phyloP scores from a whole-genome alignment of 2,329 filamentous ascomycete species.

The Dothistroma septosporum region DNA sequence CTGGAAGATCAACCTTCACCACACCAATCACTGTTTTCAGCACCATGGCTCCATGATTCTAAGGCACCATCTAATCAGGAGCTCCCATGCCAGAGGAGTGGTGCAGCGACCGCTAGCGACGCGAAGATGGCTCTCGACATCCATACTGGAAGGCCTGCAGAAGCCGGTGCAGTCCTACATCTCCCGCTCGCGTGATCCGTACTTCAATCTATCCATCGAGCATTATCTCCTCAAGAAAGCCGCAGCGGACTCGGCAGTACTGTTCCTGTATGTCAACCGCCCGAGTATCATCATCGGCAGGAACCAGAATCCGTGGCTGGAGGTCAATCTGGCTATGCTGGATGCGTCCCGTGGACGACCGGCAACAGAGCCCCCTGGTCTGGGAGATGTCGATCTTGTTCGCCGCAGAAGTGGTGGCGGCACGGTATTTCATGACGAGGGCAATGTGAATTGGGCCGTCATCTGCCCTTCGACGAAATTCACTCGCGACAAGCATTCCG shows the following conservation, averaged over 20 bases:
- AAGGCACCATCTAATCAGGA: slow-evolving; percentile 23
- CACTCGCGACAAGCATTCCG: slow-evolving; percentile 79
- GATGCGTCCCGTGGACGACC: slow-evolving; percentile 36
- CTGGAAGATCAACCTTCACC: slow-evolving; percentile 3
- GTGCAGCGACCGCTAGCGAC: slow-evolving; percentile 9
- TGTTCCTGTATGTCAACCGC: slow-evolving; percentile 84
- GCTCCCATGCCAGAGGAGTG: slow-evolving; percentile 13
- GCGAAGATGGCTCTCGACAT: slow-evolving; percentile 26
- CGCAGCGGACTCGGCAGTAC: slow-evolving; percentile 65
- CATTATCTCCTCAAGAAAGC: slow-evolving; percentile 78
- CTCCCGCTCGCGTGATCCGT: slow-evolving; percentile 63
- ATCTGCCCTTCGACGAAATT: slow-evolving; percentile 75
- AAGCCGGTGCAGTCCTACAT: slow-evolving; percentile 44
- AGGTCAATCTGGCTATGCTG: slow-evolving; percentile 70
- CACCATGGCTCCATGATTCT: slow-evolving; percentile 30
- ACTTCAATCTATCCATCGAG: slow-evolving; percentile 89
- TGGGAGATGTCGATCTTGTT: slow-evolving; percentile 59
- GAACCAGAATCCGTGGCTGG: slow-evolving; percentile 97
- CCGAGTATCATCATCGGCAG: slow-evolving; percentile 88
- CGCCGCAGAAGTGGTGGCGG: slow-evolving; percentile 84
- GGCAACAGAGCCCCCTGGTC: slow-evolving; percentile 36
- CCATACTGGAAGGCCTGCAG: slow-evolving; percentile 21
- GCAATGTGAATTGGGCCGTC: slow-evolving; percentile 93
- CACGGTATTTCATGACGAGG: slow-evolving; percentile 86
- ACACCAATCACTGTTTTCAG: slow-evolving; percentile 12